Evolutionary conservation across 352 stramenopile species (phyloP).

Genomic region (Globisporangium uncinulatum): DNA sequence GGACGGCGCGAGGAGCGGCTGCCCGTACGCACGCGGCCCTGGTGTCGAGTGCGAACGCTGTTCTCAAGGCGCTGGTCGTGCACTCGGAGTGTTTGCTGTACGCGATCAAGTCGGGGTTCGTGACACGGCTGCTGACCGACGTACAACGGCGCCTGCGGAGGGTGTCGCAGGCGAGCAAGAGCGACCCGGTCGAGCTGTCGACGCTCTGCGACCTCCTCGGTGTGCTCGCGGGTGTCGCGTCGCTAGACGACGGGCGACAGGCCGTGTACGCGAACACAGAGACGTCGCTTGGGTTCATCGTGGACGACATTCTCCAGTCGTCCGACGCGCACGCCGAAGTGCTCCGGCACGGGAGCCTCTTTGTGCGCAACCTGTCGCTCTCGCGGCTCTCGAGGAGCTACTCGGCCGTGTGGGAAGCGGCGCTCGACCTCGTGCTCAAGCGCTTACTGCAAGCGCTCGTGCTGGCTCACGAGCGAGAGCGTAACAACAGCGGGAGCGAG

Average conservation of each 20-base stretch:
- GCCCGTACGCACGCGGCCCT: constrained; percentile 5
- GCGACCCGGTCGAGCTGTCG: constrained; percentile 21
- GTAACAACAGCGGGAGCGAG: background rate
- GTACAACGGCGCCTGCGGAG: constrained; percentile 33
- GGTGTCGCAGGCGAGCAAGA: constrained; percentile 28
- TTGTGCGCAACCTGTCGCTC: constrained; percentile 57
- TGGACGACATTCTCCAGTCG: constrained; percentile 44
- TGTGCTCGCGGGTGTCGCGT: constrained; percentile 35
- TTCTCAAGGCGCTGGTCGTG: constrained; percentile 43
- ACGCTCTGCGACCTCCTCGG: constrained; percentile 37
- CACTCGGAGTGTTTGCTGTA: constrained; percentile 41
- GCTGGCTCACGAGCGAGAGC: background rate
- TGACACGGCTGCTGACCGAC: constrained; percentile 28
- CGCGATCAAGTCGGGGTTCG: constrained; percentile 36
- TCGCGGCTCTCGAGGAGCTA: constrained; percentile 48
- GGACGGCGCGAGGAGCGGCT: background rate
- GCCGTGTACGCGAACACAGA: constrained; percentile 27
- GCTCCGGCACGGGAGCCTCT: constrained; percentile 27
- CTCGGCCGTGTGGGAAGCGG: constrained; percentile 50
- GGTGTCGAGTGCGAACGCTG: constrained; percentile 28
- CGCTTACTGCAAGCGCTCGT: constrained; percentile 11
- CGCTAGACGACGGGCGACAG: constrained; percentile 37
- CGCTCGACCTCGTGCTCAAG: constrained; percentile 30
- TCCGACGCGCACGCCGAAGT: constrained; percentile 13
- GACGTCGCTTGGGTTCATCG: constrained; percentile 27